phyloP scores from a whole-genome alignment of 2,329 filamentous ascomycete species.

The Arthrobotrys pseudoclavata region DNA sequence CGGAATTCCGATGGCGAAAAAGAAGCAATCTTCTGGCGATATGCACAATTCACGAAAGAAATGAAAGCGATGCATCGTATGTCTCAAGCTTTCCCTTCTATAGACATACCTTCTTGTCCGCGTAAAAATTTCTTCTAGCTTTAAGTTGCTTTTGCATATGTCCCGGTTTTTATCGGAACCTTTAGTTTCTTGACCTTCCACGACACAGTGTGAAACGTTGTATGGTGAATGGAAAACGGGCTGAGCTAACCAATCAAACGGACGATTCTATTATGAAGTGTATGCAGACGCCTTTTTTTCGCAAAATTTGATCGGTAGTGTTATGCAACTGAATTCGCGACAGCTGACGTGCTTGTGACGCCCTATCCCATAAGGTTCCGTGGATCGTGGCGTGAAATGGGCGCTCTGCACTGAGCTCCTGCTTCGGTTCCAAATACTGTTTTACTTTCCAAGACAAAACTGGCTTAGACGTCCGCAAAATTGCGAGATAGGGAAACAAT shows the following conservation, averaged over 20 bases:
- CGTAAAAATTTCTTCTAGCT: slow-evolving; percentile 28
- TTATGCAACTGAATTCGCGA: slow-evolving; percentile 24
- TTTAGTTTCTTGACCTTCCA: slow-evolving; percentile 24
- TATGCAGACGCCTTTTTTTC: slow-evolving; percentile 10
- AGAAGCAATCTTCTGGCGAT: slow-evolving; percentile 56
- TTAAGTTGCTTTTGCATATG: slow-evolving; percentile 6
- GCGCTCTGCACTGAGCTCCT: slow-evolving; percentile 55
- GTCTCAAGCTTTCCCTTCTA: slow-evolving; percentile 29
- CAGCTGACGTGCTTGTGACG: slow-evolving; percentile 43
- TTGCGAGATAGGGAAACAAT: slow-evolving; percentile 53
- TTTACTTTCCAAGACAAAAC: slow-evolving; percentile 26
- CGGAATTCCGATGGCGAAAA: slow-evolving; percentile 32
- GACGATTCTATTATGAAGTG: neutral
- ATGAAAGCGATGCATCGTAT: slow-evolving; percentile 33
- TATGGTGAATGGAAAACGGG: slow-evolving; percentile 4
- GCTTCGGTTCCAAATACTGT: slow-evolving; percentile 52
- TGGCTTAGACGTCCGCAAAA: slow-evolving; percentile 13
- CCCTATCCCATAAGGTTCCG: slow-evolving; percentile 18
- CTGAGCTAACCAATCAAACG: slow-evolving; percentile 8
- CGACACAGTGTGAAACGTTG: slow-evolving; percentile 33
- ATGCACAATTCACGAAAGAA: slow-evolving; percentile 30
- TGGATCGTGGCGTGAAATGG: slow-evolving; percentile 20
- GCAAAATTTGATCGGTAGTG: slow-evolving; percentile 18
- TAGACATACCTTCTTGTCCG: slow-evolving; percentile 3
- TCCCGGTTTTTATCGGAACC: slow-evolving; percentile 33